Percentiles rank a stretch among this genome's conserved stretches.
Evolutionary conservation across 768 basidiomycete species (phyloP).

Genomic region (Tulasnella sp.): DNA sequence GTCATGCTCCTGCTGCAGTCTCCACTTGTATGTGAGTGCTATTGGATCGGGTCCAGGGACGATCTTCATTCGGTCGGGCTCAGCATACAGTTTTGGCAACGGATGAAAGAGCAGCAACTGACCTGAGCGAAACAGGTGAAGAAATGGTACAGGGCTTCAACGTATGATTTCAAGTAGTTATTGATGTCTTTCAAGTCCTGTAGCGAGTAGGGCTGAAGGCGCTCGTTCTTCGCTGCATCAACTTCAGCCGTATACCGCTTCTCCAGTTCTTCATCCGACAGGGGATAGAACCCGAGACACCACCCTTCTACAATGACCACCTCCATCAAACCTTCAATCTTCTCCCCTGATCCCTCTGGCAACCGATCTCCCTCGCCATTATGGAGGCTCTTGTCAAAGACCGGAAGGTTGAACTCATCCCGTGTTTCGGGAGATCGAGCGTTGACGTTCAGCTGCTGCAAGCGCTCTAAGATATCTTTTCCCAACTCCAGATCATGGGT

Average conservation of each 20-base stretch:
- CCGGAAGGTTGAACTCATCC: constrained; percentile 49
- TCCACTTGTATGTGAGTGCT: constrained; percentile 73
- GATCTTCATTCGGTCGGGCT: constrained; percentile 12
- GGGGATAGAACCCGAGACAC: constrained; percentile 82
- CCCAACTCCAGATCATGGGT: constrained; percentile 81
- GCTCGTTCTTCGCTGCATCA: constrained; percentile 23
- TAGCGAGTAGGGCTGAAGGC: constrained; percentile 30
- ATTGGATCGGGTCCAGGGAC: constrained; percentile 30
- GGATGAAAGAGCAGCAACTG: constrained; percentile 19
- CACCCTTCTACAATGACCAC: constrained; percentile 93
- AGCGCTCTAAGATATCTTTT: constrained; percentile 39
- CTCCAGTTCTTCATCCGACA: constrained; percentile 44
- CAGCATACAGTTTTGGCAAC: neutral
- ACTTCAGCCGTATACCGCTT: constrained; percentile 37
- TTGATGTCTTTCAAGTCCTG: constrained; percentile 60
- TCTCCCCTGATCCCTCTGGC: constrained; percentile 37
- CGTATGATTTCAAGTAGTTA: constrained; percentile 49
- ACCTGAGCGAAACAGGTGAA: constrained; percentile 78
- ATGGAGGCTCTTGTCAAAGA: constrained; percentile 81
- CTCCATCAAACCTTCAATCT: constrained; percentile 52
- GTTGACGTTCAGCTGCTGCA: constrained; percentile 40
- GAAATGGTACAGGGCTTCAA: constrained; percentile 52
- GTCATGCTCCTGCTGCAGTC: constrained; percentile 77
- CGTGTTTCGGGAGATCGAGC: neutral
- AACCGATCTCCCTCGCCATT: constrained; percentile 79